Base-by-base conservation (phyloP, 257 asterid genomes). In the Sherardia arvensis region DNA sequence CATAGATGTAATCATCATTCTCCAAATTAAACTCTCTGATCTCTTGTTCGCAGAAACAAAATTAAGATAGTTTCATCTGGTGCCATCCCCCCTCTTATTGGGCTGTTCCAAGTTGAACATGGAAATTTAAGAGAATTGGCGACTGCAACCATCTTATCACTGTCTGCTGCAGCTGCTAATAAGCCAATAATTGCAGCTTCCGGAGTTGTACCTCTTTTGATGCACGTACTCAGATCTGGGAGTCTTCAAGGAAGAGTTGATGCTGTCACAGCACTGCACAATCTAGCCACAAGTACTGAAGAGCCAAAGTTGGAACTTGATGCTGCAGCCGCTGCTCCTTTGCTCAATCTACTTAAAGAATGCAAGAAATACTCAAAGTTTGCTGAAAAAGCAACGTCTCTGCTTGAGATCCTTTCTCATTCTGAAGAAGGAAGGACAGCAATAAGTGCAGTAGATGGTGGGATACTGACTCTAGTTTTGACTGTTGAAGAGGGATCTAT, bases 401-500 rank as follows among this genome's bases (percentile, higher is more conserved):
- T 90, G 51, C 84, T 90, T 6, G 90, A 87, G 77, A 80, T 83
- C 66, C 81, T 90, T 67, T 83, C 83, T 17, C 70, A 74, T 58
- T 81, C 85, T 2, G 90, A 87, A 55, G 95, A 83, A 64, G 97
- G 97, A 68, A 74, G 90, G 76, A 75, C 15, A 8, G 87, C 85
- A 43, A 83, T 90, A 53, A 69, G 90, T 12, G 73, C 79, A 51
- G 77, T 73, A 20, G 76, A 77, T 20, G 87, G 87, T 47, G 97
- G 88, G 66, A 83, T 90, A 78, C 61, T 90, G 66, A 80, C 90
- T 60, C 69, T 90, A 40, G 97, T 90, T 2, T 85, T 85, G 64
- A 90, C 97, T 1, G 82, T 90, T 22, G 97, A 90, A 66, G 95
- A 87, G 71, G 97, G 97, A 40, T 90, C 97, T 21, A 83, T 85